phyloP scores from a whole-genome alignment of 208 protist genomes.

The Acanthamoeba culbertsoni region DNA sequence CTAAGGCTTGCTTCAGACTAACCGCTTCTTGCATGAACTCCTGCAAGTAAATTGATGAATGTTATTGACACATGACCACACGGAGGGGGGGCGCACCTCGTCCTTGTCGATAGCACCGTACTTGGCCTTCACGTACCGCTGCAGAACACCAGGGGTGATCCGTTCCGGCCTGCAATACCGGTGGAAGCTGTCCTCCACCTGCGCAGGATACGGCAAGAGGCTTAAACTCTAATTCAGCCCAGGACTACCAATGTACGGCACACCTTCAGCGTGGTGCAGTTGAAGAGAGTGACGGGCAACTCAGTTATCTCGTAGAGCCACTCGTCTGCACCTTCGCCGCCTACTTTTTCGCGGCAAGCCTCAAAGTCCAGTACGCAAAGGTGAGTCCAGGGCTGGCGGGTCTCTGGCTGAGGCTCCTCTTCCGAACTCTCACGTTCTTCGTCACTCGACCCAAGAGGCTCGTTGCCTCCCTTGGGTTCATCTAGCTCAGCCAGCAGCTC shows the following conservation, averaged over 20 bases:
- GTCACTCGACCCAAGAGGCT: too few relatives aligned
- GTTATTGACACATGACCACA: too few relatives aligned
- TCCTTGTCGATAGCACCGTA: not conserved
- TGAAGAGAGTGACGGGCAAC: not conserved
- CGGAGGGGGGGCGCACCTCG: not conserved
- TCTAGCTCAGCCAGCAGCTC: not conserved
- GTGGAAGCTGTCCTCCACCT: not conserved
- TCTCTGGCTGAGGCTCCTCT: not conserved
- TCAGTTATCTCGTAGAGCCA: not conserved
- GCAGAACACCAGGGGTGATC: not conserved
- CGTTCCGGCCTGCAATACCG: not conserved
- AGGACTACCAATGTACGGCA: too few relatives aligned
- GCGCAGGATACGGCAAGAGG: not conserved
- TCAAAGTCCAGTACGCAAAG: not conserved
- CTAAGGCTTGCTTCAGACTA: too few relatives aligned
- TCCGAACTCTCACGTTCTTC: not conserved
- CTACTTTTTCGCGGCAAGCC: not conserved
- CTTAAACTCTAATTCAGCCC: too few relatives aligned
- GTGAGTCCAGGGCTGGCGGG: not conserved
- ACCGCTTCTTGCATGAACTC: too few relatives aligned
- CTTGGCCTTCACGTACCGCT: not conserved
- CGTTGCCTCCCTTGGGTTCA: not conserved
- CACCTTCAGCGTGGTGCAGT: not conserved
- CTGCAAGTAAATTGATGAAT: too few relatives aligned
- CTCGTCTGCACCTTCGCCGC: not conserved